Base-by-base conservation (phyloP, 106 monocot species). In the Gastrodia elata region DNA sequence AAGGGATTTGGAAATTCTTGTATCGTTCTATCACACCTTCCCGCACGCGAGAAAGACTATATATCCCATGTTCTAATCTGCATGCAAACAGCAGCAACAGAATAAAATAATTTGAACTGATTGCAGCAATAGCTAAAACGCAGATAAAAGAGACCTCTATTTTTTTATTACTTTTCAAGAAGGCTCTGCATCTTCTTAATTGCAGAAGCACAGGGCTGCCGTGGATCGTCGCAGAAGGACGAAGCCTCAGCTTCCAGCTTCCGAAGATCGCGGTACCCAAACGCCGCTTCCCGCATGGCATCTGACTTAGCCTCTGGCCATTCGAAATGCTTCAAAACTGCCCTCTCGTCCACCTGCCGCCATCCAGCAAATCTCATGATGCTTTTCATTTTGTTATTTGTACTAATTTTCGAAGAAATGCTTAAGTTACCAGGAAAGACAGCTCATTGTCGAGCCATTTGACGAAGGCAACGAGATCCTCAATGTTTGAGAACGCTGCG, bases 381-480 rank as follows among this genome's bases (percentile, higher is more conserved):
- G n/a, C n/a, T n/a, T 5, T 67, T 37, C 11, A 6, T 22, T 69
- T 7, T 15, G 10, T 18, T 38, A 14, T 14, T 33, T 35, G 5
- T 22, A 0, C 56, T 56, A 5, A 1, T n/a, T 13, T 61, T 61
- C 27, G 13, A 61, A 41, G 25, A 39, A 18, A 8, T 38, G 1
- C 2, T 41, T 24, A 20, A 46, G 32, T n/a, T 82, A 98, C 98
- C 82, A 98, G 79, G 76, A 86, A 93, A 35, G 98, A 98, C 78
- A 98, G 98, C 75, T 98, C 93, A 68, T 98, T 91, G 72, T 98
- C 98, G 30, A 98, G 93, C 98, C 98, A 98, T 77, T 98, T 98
- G 83, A 98, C 98, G 73, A 98, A 98, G 41, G 83, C 74, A 27
- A 98, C 93, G 2, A 98, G 84, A 43, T 98, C 98, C 64, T 98